phyloP scores from a whole-genome alignment of 2,329 filamentous ascomycete genomes.

The Trichoderma atroviride region DNA sequence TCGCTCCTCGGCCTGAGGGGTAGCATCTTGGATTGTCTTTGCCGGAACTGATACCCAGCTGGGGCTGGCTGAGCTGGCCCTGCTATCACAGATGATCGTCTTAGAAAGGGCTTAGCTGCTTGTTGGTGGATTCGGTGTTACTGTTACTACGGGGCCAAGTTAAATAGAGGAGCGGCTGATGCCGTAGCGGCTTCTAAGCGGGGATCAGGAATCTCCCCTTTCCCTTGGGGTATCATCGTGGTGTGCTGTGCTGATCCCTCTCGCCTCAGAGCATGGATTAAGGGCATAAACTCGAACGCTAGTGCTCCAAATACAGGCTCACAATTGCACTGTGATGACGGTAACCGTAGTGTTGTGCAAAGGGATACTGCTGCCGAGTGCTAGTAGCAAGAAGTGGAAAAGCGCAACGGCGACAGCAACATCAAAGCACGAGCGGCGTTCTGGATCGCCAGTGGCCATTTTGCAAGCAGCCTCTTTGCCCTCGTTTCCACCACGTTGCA shows the following conservation, averaged over 20 bases:
- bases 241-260: conserved; percentile 2
- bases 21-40: background rate
- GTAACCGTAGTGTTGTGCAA: background rate
- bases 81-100: background rate
- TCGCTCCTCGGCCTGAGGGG: background rate
- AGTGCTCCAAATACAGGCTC: background rate
- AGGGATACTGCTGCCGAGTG: background rate
- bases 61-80: background rate
- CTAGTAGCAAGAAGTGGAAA: background rate
- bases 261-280: background rate
- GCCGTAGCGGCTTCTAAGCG: conserved; percentile 20
- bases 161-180: conserved; percentile 14
- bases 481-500: conserved; percentile 8
- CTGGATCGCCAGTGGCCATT: background rate
- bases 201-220: background rate
- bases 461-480: background rate
- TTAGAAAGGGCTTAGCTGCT: background rate
- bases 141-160: background rate
- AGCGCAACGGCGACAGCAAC: background rate
- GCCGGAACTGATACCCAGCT: background rate
- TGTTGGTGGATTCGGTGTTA: background rate
- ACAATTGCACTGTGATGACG: background rate
- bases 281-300: background rate
- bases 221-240: background rate
- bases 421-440: background rate